Evolutionary conservation across 148 eudicot genomes (phyloP).

Genomic region (Vaccinium vitisidaea): DNA sequence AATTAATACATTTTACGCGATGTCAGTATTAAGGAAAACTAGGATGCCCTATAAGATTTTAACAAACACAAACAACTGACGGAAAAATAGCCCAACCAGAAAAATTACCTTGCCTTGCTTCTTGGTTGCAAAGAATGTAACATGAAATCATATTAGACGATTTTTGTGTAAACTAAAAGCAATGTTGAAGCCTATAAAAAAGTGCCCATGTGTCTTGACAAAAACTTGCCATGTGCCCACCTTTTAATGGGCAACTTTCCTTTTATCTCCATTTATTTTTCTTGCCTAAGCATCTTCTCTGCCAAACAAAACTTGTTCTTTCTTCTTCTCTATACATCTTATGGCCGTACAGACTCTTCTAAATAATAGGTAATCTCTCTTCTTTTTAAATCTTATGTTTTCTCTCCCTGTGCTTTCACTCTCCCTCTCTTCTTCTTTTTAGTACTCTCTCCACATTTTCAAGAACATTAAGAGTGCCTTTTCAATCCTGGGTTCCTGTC

Average conservation of each 20-base stretch:
- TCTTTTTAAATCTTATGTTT: neutral
- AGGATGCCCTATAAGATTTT: neutral
- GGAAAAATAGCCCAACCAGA: neutral
- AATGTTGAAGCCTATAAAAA: no score
- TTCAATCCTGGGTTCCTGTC: neutral
- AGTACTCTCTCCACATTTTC: neutral
- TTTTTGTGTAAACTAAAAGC: no score
- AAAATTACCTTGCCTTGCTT: neutral
- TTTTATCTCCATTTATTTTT: neutral
- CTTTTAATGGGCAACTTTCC: neutral
- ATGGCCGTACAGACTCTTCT: neutral
- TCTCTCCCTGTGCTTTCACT: neutral
- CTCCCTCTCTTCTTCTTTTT: neutral
- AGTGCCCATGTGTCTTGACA: neutral
- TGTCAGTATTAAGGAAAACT: neutral
- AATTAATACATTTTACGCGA: neutral
- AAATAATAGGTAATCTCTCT: neutral
- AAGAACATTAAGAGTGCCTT: neutral
- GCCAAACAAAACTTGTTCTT: neutral
- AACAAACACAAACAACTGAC: neutral
- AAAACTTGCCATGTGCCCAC: neutral
- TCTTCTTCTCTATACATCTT: neutral
- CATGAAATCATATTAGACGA: neutral
- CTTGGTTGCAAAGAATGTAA: constrained; percentile 4
- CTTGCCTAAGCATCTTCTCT: neutral